Evolutionary conservation across 805 yeast genomes (phyloP).

Genomic region (Lachancea mirantina): DNA sequence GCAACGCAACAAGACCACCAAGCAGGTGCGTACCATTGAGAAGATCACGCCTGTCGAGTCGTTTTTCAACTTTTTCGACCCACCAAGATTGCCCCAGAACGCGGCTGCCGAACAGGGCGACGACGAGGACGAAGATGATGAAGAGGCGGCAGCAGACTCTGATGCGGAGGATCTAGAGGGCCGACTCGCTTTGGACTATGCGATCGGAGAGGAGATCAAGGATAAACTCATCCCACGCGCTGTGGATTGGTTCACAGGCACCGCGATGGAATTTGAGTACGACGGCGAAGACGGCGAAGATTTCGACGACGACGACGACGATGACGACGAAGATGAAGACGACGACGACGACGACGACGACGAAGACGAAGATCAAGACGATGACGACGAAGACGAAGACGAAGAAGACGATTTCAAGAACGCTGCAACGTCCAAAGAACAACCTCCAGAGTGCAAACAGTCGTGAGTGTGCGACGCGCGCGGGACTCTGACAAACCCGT

Average conservation of each 20-base stretch:
- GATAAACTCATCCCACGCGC: constrained; percentile 95
- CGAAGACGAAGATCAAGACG: constrained; percentile 59
- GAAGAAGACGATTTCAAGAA: constrained; percentile 36
- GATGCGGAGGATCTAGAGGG: constrained; percentile 75
- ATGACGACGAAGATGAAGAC: constrained; percentile 58
- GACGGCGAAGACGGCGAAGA: constrained; percentile 55
- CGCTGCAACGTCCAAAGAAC: constrained; percentile 41
- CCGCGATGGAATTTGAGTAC: constrained; percentile 75
- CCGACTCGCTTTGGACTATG: constrained; percentile 85
- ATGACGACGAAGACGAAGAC: constrained; percentile 50
- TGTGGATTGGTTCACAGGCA: constrained; percentile 97
- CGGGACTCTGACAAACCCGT: too few species aligned
- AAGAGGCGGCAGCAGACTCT: constrained; percentile 42
- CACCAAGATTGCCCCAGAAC: constrained; percentile 65
- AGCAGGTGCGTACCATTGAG: constrained; percentile 93
- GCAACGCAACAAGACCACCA: constrained; percentile 94
- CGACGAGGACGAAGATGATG: constrained; percentile 46
- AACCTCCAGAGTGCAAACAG: constrained; percentile 75
- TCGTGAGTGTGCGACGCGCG: too few species aligned
- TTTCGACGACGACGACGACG: constrained; percentile 54
- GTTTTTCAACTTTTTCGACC: constrained; percentile 91
- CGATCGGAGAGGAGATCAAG: constrained; percentile 91
- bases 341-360: constrained; percentile 55
- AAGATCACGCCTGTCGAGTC: constrained; percentile 91
- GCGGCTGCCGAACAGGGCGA: constrained; percentile 14